Base-by-base conservation (phyloP, 768 basidiomycete genomes). In the Russula sp. region DNA sequence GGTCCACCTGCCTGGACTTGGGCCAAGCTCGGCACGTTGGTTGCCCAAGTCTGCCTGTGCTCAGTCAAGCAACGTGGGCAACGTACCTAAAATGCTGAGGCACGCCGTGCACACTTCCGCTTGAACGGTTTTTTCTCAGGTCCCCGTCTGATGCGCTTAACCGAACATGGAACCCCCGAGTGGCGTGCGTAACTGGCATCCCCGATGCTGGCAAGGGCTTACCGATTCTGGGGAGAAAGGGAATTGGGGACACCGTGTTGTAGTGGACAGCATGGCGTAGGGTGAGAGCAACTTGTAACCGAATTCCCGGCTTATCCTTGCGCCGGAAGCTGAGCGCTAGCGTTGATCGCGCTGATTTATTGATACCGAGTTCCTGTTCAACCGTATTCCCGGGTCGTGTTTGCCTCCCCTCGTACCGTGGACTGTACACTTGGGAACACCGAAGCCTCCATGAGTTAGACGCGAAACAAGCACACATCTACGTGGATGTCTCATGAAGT, bases 291-390 rank as follows among this genome's bases (percentile, higher is more conserved):
- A 10, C n/a, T 35, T 5, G 55, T n/a, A 45, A 45, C 49, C 58
- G 50, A n/a, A 45, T 16, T 29, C 58, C 35, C 42, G 58, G 58
- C 9, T 3, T 13, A 50, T 51, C 58, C 58, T 42, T 45, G 58
- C n/a, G 36, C 34, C 58, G 58, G 49, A 29, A 3, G 1, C 25
- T 29, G 25, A 29, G 25, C 25, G 25, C 25, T 29, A 29, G 25
- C 25, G 25, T 3, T 29, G 25, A 29, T 29, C 25, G 11, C 3
- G 32, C n/a, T 45, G 20, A 56, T 43, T 43, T 9, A 42, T 13
- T n/a, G 49, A 47, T 36, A 55, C 18, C 51, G 20, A 38, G 35
- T 9, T 9, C 7, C 25, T 29, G 2, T 2, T 8, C 18, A 22
- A 22, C 58, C 58, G 35, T 43, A 18, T 45, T 13, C 58, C 58